A percentile compares a stretch with the other conserved stretches of the same genome.
These are phyloP conservation scores for Waltergamsia citrina DNA, from an alignment of 2,329 filamentous ascomycete species.

Conservation along the genomic window DNA sequence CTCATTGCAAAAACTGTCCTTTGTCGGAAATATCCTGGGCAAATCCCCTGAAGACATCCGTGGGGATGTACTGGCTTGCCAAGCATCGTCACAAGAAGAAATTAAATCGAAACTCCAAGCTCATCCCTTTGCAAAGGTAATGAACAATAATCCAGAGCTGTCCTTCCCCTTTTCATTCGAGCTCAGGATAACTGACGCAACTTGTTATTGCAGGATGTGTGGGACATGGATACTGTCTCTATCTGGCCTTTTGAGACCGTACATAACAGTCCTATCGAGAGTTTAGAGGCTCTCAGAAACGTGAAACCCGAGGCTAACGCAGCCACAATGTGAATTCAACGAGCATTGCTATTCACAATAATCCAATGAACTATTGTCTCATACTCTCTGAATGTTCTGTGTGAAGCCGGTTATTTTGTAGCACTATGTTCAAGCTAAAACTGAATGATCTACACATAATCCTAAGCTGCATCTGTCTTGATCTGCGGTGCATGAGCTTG, in stretches of 20 bases:
- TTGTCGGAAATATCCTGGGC: constrained; percentile 2
- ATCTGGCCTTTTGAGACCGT: constrained; percentile 1
- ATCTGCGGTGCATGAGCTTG: constrained; percentile 1
- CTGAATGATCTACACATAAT: not conserved
- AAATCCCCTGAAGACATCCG: constrained; percentile 1
- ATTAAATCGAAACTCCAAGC: not conserved
- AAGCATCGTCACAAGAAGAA: constrained; percentile 1
- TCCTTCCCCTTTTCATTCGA: not conserved
- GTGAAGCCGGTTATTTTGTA: too few species aligned
- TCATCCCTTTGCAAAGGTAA: constrained; percentile 1
- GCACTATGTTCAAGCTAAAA: not conserved
- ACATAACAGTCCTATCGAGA: not conserved
- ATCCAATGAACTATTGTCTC: too few species aligned
- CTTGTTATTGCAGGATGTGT: not conserved
- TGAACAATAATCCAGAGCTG: not conserved
- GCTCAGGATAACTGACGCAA: not conserved
- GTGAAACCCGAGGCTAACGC: too few species aligned
- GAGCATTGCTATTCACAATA: too few species aligned
- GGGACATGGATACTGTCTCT: constrained; percentile 1
- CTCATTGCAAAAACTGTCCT: constrained; percentile 1
- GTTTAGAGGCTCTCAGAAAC: too few species aligned
- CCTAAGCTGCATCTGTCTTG: constrained; percentile 1
- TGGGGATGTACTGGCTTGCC: constrained; percentile 1
- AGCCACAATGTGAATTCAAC: too few species aligned
- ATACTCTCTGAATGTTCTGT: too few species aligned